Evolutionary conservation across 495 filamentous ascomycete species (phyloP).

Genomic region (Daldinia concentrica): DNA sequence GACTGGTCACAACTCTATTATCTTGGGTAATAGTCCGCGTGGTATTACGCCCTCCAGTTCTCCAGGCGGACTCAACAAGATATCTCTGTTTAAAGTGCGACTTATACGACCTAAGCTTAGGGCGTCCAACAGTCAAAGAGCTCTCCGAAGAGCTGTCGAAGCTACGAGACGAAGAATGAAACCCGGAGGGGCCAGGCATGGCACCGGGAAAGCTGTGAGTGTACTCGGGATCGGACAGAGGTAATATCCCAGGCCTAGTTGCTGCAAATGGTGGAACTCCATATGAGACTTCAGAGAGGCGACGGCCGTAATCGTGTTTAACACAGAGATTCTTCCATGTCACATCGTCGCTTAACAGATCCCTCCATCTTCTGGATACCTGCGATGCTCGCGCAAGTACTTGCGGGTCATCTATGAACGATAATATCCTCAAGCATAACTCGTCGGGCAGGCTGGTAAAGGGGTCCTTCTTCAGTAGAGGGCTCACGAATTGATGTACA

Average conservation of each 20-base stretch:
- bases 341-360: constrained; percentile 92
- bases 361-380: constrained; percentile 91
- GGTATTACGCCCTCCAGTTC: constrained; percentile 81
- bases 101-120: constrained; percentile 74
- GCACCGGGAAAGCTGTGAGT: constrained; percentile 52
- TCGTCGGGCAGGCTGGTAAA: constrained; percentile 91
- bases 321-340: constrained; percentile 97
- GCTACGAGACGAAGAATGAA: constrained; percentile 48
- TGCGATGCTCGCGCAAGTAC: constrained; percentile 91
- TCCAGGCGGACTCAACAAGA: constrained; percentile 96
- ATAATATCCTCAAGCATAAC: constrained; percentile 86
- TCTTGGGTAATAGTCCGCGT: constrained; percentile 90
- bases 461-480: constrained; percentile 93
- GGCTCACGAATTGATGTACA: constrained; percentile 90
- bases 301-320: constrained; percentile 84
- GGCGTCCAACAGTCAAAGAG: constrained; percentile 44
- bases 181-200: constrained; percentile 42
- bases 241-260: constrained; percentile 40
- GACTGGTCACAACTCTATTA: constrained; percentile 93
- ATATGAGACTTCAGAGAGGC: constrained; percentile 56
- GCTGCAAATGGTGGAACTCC: constrained; percentile 38
- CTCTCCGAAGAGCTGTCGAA: constrained; percentile 49
- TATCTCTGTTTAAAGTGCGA: constrained; percentile 98
- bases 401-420: constrained; percentile 93
- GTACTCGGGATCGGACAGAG: constrained; percentile 44